These are phyloP conservation scores for Fusarium sp. DNA, from an alignment of 2,329 filamentous ascomycete species.

Conservation along the genomic window DNA sequence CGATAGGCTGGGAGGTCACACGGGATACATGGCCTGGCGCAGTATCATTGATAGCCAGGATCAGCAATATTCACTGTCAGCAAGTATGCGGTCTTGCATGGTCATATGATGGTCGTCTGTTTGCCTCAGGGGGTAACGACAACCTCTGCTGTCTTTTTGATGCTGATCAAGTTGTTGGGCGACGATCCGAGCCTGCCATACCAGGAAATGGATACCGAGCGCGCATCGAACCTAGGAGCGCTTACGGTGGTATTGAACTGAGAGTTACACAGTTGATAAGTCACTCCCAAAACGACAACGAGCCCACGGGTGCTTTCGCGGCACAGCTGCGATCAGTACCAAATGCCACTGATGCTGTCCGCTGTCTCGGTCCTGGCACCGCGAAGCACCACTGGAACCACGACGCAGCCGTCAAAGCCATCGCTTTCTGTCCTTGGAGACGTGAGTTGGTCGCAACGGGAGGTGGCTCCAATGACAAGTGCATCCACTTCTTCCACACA, in stretches of 20 bases:
- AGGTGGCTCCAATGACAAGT: constrained; percentile 92
- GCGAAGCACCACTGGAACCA: constrained; percentile 82
- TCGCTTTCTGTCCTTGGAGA: constrained; percentile 97
- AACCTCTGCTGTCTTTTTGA: constrained; percentile 88
- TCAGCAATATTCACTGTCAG: constrained; percentile 79
- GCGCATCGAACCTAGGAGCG: constrained; percentile 6
- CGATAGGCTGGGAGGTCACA: constrained; percentile 69
- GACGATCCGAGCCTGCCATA: neutral
- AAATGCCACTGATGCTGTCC: constrained; percentile 51
- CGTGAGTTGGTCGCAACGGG: constrained; percentile 88
- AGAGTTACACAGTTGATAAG: constrained; percentile 11
- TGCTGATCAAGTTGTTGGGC: constrained; percentile 65
- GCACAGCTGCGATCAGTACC: constrained; percentile 47
- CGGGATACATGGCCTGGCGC: constrained; percentile 79
- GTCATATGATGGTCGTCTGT: constrained; percentile 78
- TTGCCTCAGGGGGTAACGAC: constrained; percentile 93
- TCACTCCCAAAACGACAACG: neutral
- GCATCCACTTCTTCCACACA: constrained; percentile 95
- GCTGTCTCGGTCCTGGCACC: constrained; percentile 63
- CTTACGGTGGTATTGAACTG: constrained; percentile 27
- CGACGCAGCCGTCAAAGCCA: constrained; percentile 91
- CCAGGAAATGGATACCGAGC: constrained; percentile 5
- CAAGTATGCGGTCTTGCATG: constrained; percentile 95
- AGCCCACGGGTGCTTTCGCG: constrained; percentile 10
- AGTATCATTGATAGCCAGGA: constrained; percentile 80